Evolutionary conservation across 2,329 filamentous ascomycete genomes (phyloP), one percentile per base, ranked within the genome.

Genomic region (Emmonsia crescens): DNA sequence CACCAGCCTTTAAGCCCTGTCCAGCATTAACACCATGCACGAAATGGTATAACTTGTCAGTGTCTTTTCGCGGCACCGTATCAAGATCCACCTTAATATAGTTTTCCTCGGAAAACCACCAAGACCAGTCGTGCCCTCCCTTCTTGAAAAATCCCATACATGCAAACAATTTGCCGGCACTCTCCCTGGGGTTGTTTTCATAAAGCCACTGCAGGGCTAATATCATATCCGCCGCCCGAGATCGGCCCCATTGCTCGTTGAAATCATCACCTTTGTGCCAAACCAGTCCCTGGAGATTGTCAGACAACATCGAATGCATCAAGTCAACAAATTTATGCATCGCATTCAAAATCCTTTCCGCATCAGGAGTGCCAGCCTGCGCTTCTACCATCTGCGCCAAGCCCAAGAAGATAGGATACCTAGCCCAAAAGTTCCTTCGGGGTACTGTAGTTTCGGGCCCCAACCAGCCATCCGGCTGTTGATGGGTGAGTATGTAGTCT

Each of bases 381-480:
- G 79, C 82, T 64, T 83, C 79, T 66, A 79, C 78, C 65, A 72
- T 64, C 62, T 74, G 73, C 14, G 74, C 79, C 61, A 83, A 66
- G 1, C 80, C 82, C 10, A 83, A 72, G 57, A 82, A 75, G 12
- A 83, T 71, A 16, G 80, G 77, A 65, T 77, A 80, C 16, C 82
- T 72, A 5, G 76, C 82, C 83, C 82, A 84, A 51, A 85, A 74
- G 44, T 80, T 78, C 58, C 82, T 71, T 21, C 72, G 74, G 6
- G 74, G 66, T 2, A 73, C 65, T 0, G 70, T 75, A 0, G 65
- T 76, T 70, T 84, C 82, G 0, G 80, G 80, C 0, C 83, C 82
- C 21, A 85, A 68, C 83, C 83, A 85, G 8, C 83, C 83, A 72
- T 85, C 83, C 0, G 67, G 64, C 36, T 76, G 75, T 62, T 83